phyloP scores from a whole-genome alignment of 306 rosid species.

The Ammopiptanthus mongolicus region DNA sequence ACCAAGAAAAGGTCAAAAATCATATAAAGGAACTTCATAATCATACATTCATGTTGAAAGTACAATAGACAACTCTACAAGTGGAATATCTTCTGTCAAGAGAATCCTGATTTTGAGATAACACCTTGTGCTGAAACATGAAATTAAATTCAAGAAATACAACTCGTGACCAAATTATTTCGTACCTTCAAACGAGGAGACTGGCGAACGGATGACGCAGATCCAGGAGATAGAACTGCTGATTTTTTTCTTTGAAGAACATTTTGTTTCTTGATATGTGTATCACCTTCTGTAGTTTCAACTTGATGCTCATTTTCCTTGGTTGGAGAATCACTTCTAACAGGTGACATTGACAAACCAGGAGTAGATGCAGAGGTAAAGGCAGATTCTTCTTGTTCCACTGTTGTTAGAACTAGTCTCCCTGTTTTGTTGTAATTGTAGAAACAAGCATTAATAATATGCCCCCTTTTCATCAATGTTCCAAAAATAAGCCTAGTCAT shows the following conservation, averaged over 20 bases:
- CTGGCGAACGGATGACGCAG: constrained; percentile 55
- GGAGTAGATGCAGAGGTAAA: constrained; percentile 68
- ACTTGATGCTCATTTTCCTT: constrained; percentile 32
- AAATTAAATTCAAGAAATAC: constrained; percentile 7
- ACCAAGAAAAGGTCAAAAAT: not conserved
- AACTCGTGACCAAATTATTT: not conserved
- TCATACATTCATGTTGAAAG: not conserved
- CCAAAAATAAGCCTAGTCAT: not conserved
- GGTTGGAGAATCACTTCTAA: constrained; percentile 50
- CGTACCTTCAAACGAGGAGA: constrained; percentile 64
- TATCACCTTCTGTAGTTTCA: constrained; percentile 29
- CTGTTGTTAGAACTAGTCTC: constrained; percentile 16
- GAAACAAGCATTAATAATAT: not conserved
- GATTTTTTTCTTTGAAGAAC: constrained; percentile 35
- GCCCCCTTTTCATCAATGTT: constrained; percentile 14
- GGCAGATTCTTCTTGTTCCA: constrained; percentile 51
- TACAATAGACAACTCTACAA: not conserved
- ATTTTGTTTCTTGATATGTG: constrained; percentile 33
- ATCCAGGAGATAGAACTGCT: constrained; percentile 40
- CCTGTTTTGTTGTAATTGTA: constrained; percentile 38
- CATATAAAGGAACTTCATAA: not conserved
- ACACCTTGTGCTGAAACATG: not conserved
- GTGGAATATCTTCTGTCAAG: not conserved
- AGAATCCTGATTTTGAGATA: not conserved
- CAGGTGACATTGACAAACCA: constrained; percentile 43